Evolutionary conservation across 306 rosid species (phyloP), one percentile per base, ranked within the genome.

Genomic region (Prunus davidiana): DNA sequence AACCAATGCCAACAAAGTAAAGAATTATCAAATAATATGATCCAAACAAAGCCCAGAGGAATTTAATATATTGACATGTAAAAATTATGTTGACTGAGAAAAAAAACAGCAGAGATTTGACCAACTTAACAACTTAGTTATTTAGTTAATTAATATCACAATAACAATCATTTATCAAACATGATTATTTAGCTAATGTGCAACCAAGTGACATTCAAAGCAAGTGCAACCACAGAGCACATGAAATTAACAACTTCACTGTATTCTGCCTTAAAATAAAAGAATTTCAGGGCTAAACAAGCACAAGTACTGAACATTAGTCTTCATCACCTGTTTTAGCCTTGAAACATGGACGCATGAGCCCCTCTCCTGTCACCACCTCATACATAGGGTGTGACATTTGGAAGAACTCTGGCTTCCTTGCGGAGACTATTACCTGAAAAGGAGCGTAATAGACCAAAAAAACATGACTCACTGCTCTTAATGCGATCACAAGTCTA

Each of bases 371-470:
- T 11, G 98, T 94, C 88, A 94, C 98, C 78, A 94, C 98, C 89
- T 94, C 97, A 76, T 94, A 92, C 97, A 92, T 82, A 64, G 98
- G 98, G 76, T 90, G 96, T 71, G 97, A 86, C 83, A 62, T 94
- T 79, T 92, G 98, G 82, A 94, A 94, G 91, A 94, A 94, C 78
- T 94, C 97, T 67, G 98, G 98, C 84, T 94, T 94, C 88, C 93
- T 94, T 28, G 98, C 97, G 18, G 98, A 94, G 76, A 94, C 96
- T 78, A 94, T 92, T 67, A 92, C 97, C 97, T 94, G 79, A 45
- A 52, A 64, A 80, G 47, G 32, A 73, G 82, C 18, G 71, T 15
- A 47, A 76, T 18, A 24, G 38, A 74, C 70, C 22, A 30, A 69
- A 34, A 34, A 63, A 34, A 14, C 0, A n/a, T 4, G 0, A 54